Evolutionary conservation across 495 filamentous ascomycete genomes (phyloP).

Genomic region (Tuber microsphaerosporum): DNA sequence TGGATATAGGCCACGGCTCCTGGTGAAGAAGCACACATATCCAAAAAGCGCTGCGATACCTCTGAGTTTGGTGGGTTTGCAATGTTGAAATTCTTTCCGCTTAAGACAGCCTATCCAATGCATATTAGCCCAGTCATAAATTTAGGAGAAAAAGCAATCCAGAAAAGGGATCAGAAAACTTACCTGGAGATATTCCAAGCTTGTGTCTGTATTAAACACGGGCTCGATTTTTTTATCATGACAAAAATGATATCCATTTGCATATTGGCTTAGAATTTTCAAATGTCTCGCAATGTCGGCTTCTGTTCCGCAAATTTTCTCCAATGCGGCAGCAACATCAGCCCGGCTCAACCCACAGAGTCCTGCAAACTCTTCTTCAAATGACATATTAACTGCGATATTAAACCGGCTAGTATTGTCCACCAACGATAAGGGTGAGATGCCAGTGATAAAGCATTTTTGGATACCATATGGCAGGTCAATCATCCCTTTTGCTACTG

Average conservation of each 20-base stretch:
- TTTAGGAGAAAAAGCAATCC: background rate
- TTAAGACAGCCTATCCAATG: background rate
- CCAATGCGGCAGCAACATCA: too few species aligned
- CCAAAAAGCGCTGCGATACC: background rate
- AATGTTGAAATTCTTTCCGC: background rate
- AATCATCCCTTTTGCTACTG: background rate
- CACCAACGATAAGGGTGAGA: slow-evolving; percentile 1
- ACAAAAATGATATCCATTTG: slow-evolving; percentile 8
- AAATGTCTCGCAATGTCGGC: too few species aligned
- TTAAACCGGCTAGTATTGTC: slow-evolving; percentile 3
- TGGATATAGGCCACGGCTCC: background rate
- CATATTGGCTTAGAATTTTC: too few species aligned
- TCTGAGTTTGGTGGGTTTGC: background rate
- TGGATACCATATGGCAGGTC: background rate
- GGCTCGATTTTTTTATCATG: background rate
- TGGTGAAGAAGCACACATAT: background rate
- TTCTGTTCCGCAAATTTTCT: too few species aligned
- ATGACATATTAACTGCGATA: slow-evolving; percentile 6
- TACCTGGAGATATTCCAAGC: slow-evolving; percentile 10
- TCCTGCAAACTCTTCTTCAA: too few species aligned
- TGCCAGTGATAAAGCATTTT: slow-evolving; percentile 15
- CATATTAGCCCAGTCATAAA: background rate
- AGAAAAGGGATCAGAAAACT: background rate
- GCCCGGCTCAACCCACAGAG: too few species aligned
- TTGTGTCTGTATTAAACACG: slow-evolving; percentile 7